Evolutionary conservation across 2,329 filamentous ascomycete species (phyloP).

Genomic region (Ilyonectria destructans): DNA sequence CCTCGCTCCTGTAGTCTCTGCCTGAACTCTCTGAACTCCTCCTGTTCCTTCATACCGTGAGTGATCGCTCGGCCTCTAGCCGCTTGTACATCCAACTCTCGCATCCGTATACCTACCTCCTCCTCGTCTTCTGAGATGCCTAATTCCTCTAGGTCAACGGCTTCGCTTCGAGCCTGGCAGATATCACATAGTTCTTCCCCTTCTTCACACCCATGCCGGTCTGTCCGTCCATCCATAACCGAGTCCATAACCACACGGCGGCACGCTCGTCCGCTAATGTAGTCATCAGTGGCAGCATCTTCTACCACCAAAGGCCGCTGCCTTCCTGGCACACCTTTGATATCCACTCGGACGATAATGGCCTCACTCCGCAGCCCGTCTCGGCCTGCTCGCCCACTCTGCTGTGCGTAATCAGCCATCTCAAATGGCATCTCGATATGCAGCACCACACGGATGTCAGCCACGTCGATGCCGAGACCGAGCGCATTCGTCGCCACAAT

Average conservation of each 20-base stretch:
- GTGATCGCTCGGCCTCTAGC: not conserved
- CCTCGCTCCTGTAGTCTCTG: not conserved
- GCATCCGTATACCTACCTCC: not conserved
- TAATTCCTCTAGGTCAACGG: not conserved
- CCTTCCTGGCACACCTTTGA: not conserved
- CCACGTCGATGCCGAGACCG: conserved; percentile 22
- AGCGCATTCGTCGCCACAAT: conserved; percentile 29
- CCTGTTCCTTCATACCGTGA: not conserved
- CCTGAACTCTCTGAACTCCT: not conserved
- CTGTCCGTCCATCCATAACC: conserved; percentile 22
- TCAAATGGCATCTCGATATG: conserved; percentile 25
- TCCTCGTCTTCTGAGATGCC: not conserved
- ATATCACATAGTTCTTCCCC: conserved; percentile 28
- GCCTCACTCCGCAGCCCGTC: conserved; percentile 25
- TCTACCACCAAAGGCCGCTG: conserved; percentile 10
- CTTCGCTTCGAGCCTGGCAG: conserved; percentile 3
- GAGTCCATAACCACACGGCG: conserved; percentile 18
- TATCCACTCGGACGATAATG: conserved; percentile 16
- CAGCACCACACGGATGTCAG: conserved; percentile 25
- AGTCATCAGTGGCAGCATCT: not conserved
- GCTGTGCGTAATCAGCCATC: conserved; percentile 27
- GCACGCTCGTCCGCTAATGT: conserved; percentile 6
- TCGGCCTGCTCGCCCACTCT: conserved; percentile 31
- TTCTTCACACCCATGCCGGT: conserved; percentile 8
- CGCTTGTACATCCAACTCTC: not conserved